Evolutionary conservation across 805 yeast genomes (phyloP), one percentile per base, ranked within the genome.

Genomic region (Pichia gijzeniarum): DNA sequence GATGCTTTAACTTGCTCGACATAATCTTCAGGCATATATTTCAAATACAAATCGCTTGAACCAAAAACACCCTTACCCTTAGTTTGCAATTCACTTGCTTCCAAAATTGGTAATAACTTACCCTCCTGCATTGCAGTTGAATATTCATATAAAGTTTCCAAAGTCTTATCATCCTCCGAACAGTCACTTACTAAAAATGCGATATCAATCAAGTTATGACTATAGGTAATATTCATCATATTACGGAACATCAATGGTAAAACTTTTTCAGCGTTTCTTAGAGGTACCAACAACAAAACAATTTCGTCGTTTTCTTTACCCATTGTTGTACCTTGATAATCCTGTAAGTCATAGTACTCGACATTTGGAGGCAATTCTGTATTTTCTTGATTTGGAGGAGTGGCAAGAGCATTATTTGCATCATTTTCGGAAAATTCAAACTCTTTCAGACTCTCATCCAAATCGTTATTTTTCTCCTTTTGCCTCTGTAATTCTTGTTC

Each of bases 121-220:
- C 90, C 88, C 53, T 82, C 75, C 60, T 85, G 95, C 58, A 85
- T 66, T 12, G 80, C 80, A 9, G 76, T 72, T 2, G 87, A 71
- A 58, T 77, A 83, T 40, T 82, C 81, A 50, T 80, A 72, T 16
- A 84, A 70, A 1, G 80, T 73, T 48, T 81, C 83, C 52, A 83
- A 62, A 1, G 93, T 85, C 21, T 69, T 69, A 56, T 85, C 93
- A 38, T 64, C 74, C 31, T 70, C 73, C 1, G 89, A 78, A 57
- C 93, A 85, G 64, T 85, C 95, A 49, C 87, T 79, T 3, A 85
- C 90, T 57, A 85, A 68, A 57, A 85, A 85, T 16, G 89, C 90
- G 49, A 85, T 70, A 64, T 87, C 95, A 44, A 87, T 82, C 51
- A 85, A 66, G 20, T 76, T 73, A 60, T 88, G 96, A 45, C 85